These are phyloP conservation scores for Cordyceps sp. DNA, from an alignment of 2,329 filamentous ascomycete species.

Conservation along the genomic window DNA sequence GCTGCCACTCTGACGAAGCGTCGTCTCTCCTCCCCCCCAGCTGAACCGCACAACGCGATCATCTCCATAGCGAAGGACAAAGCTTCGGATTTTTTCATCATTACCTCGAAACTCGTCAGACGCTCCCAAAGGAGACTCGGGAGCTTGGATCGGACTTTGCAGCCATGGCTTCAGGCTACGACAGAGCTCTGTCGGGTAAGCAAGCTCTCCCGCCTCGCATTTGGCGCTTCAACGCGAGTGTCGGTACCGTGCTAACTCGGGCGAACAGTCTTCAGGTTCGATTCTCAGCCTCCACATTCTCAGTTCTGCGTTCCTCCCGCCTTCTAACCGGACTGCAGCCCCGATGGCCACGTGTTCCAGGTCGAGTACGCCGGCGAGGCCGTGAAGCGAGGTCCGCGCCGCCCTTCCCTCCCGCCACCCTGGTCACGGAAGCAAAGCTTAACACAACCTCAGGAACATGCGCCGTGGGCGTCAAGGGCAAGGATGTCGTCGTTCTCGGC, in stretches of 20 bases:
- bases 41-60: constrained; percentile 1
- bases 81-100: background rate
- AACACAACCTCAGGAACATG: constrained; percentile 55
- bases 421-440: background rate
- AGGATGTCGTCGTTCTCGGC: constrained; percentile 84
- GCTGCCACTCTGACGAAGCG: constrained; percentile 23
- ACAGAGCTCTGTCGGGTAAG: constrained; percentile 96
- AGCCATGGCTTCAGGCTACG: constrained; percentile 82
- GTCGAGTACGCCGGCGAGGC: constrained; percentile 98
- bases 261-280: constrained; percentile 64
- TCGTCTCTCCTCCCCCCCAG: constrained; percentile 3
- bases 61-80: background rate
- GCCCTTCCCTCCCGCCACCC: background rate
- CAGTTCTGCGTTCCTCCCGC: background rate
- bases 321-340: constrained; percentile 49
- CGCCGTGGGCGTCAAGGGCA: constrained; percentile 92
- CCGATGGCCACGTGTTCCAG: constrained; percentile 98
- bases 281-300: background rate
- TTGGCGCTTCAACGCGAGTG: too few relatives aligned
- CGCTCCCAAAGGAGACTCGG: too few relatives aligned
- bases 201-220: constrained; percentile 4
- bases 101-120: too few relatives aligned
- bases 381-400: constrained; percentile 73
- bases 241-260: constrained; percentile 23
- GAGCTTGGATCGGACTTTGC: background rate